Percentiles rank a stretch among this genome's conserved stretches.
Evolutionary conservation across 371 early-diverging fungal genomes (phyloP).

Genomic region (Zopfochytrium polystomum): DNA sequence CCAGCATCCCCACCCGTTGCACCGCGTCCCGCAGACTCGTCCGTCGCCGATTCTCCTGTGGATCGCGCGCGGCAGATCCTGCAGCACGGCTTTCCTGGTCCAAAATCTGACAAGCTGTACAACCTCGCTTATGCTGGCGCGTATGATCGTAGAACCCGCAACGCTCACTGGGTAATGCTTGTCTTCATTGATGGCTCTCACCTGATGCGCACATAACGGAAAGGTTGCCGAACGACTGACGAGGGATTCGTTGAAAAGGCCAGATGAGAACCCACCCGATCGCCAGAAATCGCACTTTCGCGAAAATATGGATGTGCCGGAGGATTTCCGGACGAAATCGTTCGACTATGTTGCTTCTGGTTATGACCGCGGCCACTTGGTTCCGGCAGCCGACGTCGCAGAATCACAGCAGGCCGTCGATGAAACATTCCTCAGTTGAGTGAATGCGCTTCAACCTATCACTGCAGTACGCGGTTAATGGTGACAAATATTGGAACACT

Average conservation of each 20-base stretch:
- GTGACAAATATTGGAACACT: too few species aligned
- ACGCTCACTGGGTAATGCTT: constrained; percentile 27
- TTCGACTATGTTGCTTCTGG: constrained; percentile 35
- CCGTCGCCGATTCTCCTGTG: constrained; percentile 2
- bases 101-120: constrained; percentile 17
- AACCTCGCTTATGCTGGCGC: constrained; percentile 20
- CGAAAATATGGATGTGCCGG: constrained; percentile 32
- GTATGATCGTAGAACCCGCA: constrained; percentile 23
- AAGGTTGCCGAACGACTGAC: background rate
- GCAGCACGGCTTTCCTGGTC: constrained; percentile 23
- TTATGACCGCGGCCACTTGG: constrained; percentile 42
- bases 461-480: too few species aligned
- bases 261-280: constrained; percentile 23
- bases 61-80: constrained; percentile 10
- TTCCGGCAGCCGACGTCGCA: constrained; percentile 39
- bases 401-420: constrained; percentile 35
- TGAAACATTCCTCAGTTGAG: constrained; percentile 39
- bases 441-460: too few species aligned
- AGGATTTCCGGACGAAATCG: constrained; percentile 28
- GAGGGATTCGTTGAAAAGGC: constrained; percentile 15
- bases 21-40: too few species aligned
- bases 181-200: background rate
- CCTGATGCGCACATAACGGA: background rate
- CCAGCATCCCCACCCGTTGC: too few species aligned
- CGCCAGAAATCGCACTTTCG: constrained; percentile 31